Percentiles rank a stretch among this genome's conserved stretches.
Evolutionary conservation across 2,329 filamentous ascomycete genomes (phyloP).

Genomic region (Neofusicoccum parvum): DNA sequence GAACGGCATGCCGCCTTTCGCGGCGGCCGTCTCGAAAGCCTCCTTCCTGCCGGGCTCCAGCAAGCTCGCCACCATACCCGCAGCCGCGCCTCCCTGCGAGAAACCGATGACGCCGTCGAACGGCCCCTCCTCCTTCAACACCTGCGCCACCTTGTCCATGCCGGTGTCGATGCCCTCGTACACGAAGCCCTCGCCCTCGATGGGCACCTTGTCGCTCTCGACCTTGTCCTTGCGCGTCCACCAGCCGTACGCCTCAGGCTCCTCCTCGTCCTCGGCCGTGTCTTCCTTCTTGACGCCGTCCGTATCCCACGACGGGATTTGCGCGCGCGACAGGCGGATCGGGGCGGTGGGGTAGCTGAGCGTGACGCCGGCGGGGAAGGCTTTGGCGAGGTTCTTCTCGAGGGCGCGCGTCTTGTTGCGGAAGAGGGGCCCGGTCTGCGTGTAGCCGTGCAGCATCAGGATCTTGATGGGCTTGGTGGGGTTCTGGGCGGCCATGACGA

Average conservation of each 20-base stretch:
- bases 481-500: conserved; percentile 35
- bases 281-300: conserved; percentile 31
- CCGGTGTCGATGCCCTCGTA: conserved; percentile 74
- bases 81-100: conserved; percentile 74
- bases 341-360: conserved; percentile 52
- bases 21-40: conserved; percentile 49
- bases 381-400: conserved; percentile 76
- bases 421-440: conserved; percentile 85
- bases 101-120: conserved; percentile 82
- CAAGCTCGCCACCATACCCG: conserved; percentile 71
- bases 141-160: conserved; percentile 62
- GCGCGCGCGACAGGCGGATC: conserved; percentile 44
- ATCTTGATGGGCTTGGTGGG: conserved; percentile 45
- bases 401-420: conserved; percentile 85
- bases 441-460: conserved; percentile 70
- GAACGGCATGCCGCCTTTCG: conserved; percentile 52
- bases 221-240: conserved; percentile 68
- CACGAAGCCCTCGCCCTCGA: conserved; percentile 49
- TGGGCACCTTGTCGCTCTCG: conserved; percentile 9
- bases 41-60: conserved; percentile 60
- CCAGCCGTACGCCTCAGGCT: conserved; percentile 78
- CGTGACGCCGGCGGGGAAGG: conserved; percentile 60
- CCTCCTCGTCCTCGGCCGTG: conserved; percentile 46
- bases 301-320: conserved; percentile 45
- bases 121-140: conserved; percentile 64